These are phyloP conservation scores for Biscogniauxia sp. DNA, from an alignment of 2,329 filamentous ascomycete genomes.

Conservation along the genomic window DNA sequence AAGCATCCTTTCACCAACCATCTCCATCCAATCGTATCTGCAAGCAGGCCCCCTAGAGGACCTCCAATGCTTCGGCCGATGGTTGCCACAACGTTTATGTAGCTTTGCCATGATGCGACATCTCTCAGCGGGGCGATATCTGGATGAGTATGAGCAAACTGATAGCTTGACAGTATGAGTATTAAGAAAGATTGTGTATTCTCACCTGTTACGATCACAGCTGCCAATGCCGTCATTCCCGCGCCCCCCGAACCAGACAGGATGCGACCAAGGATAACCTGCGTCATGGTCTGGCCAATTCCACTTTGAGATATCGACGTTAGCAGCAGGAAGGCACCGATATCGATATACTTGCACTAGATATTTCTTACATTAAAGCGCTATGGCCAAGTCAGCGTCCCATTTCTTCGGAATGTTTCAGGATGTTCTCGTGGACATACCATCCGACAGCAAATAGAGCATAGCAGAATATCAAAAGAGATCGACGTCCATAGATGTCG, in stretches of 20 bases:
- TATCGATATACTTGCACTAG: no score
- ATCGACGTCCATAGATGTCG: conserved; percentile 55
- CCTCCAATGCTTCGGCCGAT: conserved; percentile 49
- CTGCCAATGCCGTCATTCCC: conserved; percentile 48
- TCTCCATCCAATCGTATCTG: conserved; percentile 64
- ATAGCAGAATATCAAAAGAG: conserved; percentile 46
- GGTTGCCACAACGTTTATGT: conserved; percentile 50
- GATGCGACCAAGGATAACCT: conserved; percentile 47
- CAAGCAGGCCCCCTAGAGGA: conserved; percentile 56
- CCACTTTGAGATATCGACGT: conserved; percentile 32
- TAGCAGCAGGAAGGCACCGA: conserved; percentile 6
- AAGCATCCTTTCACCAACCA: conserved; percentile 42
- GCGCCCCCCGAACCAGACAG: conserved; percentile 50
- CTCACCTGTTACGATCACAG: conserved; percentile 49
- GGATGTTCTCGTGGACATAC: conserved; percentile 32
- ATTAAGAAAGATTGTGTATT: conserved; percentile 13
- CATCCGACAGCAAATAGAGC: conserved; percentile 47
- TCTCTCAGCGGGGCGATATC: conserved; percentile 51
- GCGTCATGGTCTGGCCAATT: conserved; percentile 41
- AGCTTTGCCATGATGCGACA: conserved; percentile 51
- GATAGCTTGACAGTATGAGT: neutral
- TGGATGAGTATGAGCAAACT: conserved; percentile 9
- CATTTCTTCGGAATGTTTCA: neutral
- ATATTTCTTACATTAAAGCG: neutral
- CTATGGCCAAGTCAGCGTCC: neutral